phyloP scores from a whole-genome alignment of 1,284 basidiomycete genomes.

The Cutaneotrichosporon sp. region DNA sequence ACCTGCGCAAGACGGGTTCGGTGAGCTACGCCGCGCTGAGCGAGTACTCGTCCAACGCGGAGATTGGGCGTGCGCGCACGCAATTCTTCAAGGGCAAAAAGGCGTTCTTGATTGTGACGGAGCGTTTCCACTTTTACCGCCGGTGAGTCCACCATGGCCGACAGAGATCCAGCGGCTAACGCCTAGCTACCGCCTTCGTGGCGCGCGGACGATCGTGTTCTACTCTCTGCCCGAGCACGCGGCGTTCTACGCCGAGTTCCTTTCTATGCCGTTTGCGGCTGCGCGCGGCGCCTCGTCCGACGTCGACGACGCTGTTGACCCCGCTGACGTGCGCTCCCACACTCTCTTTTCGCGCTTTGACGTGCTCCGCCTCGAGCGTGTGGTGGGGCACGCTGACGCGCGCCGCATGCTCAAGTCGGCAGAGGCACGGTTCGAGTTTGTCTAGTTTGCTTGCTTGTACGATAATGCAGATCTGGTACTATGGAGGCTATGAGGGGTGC shows the following conservation, averaged over 20 bases:
- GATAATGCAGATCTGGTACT: no score
- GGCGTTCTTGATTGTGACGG: constrained; percentile 81
- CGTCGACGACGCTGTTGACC: constrained; percentile 51
- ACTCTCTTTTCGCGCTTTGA: constrained; percentile 85
- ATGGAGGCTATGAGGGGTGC: no score
- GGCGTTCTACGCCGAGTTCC: constrained; percentile 82
- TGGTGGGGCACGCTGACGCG: constrained; percentile 54
- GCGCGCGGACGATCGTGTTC: constrained; percentile 86
- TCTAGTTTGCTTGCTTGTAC: not conserved
- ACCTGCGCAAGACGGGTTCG: constrained; percentile 68
- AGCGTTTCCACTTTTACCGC: constrained; percentile 96
- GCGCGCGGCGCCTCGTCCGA: constrained; percentile 44
- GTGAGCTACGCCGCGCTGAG: constrained; percentile 76
- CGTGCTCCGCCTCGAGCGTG: constrained; percentile 74
- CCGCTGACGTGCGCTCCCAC: constrained; percentile 68
- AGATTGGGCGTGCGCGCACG: constrained; percentile 87
- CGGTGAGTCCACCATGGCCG: constrained; percentile 50
- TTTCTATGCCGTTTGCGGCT: constrained; percentile 75
- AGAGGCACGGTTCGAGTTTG: constrained; percentile 1
- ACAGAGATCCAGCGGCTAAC: constrained; percentile 1
- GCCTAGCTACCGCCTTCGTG: constrained; percentile 69
- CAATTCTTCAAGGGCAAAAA: constrained; percentile 87
- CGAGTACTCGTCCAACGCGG: constrained; percentile 91
- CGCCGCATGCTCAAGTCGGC: constrained; percentile 39
- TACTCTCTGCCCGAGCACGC: constrained; percentile 87